Percentiles rank a stretch among this genome's conserved stretches.
phyloP scores from a whole-genome alignment of 805 yeast genomes.

The Debaryomyces hansenii region DNA sequence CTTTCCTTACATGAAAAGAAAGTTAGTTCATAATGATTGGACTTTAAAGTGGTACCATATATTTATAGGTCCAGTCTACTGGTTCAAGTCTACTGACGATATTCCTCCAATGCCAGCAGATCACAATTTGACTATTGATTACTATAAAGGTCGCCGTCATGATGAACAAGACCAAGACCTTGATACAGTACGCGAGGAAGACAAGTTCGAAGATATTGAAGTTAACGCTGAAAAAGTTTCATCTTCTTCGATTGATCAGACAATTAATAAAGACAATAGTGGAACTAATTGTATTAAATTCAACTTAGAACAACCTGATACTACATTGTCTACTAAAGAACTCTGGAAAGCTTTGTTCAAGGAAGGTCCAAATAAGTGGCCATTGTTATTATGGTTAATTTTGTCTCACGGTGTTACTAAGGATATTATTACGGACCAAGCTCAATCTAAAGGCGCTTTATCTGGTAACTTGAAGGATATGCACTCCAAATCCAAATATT shows the following conservation, averaged over 20 bases:
- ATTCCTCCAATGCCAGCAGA: constrained; percentile 72
- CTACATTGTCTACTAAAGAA: constrained; percentile 34
- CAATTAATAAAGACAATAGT: not conserved
- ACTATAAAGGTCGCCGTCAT: constrained; percentile 60
- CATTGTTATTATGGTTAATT: constrained; percentile 47
- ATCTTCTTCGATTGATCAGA: constrained; percentile 6
- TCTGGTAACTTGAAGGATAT: constrained; percentile 48
- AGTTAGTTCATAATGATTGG: constrained; percentile 64
- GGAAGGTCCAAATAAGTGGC: constrained; percentile 56
- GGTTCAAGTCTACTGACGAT: constrained; percentile 53
- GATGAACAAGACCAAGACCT: constrained; percentile 19
- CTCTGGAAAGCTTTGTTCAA: constrained; percentile 42
- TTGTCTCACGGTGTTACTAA: constrained; percentile 61
- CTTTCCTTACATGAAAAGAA: constrained; percentile 63
- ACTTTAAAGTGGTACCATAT: constrained; percentile 58
- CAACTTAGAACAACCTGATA: constrained; percentile 14
- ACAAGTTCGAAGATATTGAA: constrained; percentile 7
- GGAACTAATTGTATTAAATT: too few species aligned
- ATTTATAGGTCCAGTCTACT: constrained; percentile 54
- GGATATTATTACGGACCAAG: constrained; percentile 58
- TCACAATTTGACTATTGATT: constrained; percentile 55
- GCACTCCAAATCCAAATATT: constrained; percentile 61
- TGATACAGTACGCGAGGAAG: constrained; percentile 7
- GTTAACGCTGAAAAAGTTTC: constrained; percentile 1
- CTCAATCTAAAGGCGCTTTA: constrained; percentile 35